Percentiles rank a stretch among this genome's conserved stretches.
phyloP scores from a whole-genome alignment of 2,329 filamentous ascomycete species.

The Thelonectria discophora region DNA sequence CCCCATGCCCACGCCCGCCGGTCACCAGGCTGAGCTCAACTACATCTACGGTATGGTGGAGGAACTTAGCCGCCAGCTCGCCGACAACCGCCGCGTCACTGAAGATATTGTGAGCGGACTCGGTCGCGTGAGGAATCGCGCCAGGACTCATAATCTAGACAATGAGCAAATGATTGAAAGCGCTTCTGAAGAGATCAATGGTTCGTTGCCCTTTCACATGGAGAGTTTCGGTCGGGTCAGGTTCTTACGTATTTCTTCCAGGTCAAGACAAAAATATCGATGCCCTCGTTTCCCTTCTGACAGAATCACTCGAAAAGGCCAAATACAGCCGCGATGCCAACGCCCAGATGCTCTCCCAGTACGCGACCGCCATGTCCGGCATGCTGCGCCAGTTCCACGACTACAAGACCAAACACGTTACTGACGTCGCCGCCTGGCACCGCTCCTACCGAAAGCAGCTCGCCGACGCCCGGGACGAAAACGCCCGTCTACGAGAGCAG shows the following conservation, averaged over 20 bases:
- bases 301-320: conserved; percentile 69
- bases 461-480: conserved; percentile 71
- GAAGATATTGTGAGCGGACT: conserved; percentile 71
- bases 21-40: conserved; percentile 73
- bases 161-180: conserved; percentile 68
- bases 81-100: conserved; percentile 68
- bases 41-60: conserved; percentile 75
- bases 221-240: neutral
- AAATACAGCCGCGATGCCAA: conserved; percentile 69
- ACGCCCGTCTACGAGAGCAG: conserved; percentile 68
- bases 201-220: conserved; percentile 48
- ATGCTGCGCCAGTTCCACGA: conserved; percentile 72
- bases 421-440: conserved; percentile 71
- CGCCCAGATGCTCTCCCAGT: conserved; percentile 64
- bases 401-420: conserved; percentile 70
- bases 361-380: conserved; percentile 63
- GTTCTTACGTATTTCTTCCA: conserved; percentile 41
- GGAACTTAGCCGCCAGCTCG: conserved; percentile 69
- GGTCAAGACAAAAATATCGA: conserved; percentile 69
- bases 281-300: conserved; percentile 66
- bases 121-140: conserved; percentile 67
- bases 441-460: conserved; percentile 72
- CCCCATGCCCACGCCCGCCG: conserved; percentile 68
- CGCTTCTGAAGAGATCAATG: conserved; percentile 65
- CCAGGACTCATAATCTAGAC: conserved; percentile 59